Evolutionary conservation across 2,329 filamentous ascomycete species (phyloP).

Genomic region (Paramyrothecium roridum): DNA sequence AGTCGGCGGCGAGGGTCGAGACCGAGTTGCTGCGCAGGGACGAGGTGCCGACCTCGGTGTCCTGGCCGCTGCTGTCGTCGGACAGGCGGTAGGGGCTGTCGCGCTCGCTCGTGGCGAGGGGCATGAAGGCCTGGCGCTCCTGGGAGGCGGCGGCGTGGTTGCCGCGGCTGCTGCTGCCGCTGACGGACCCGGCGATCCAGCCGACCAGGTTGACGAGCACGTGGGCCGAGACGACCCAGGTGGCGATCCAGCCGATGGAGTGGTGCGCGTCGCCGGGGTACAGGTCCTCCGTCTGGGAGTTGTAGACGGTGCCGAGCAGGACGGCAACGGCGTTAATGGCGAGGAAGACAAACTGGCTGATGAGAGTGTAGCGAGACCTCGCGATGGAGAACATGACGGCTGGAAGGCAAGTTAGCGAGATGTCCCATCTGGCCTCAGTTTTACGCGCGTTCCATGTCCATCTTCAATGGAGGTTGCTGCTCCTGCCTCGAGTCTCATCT

Average conservation of each 20-base stretch:
- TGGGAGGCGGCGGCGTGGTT: slow-evolving; percentile 15
- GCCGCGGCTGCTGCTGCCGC: neutral
- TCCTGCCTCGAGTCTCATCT: too few species aligned
- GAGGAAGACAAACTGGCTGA: slow-evolving; percentile 66
- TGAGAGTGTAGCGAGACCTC: slow-evolving; percentile 70
- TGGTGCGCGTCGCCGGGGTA: slow-evolving; percentile 88
- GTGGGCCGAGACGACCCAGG: slow-evolving; percentile 69
- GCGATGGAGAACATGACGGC: slow-evolving; percentile 84
- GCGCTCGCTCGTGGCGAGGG: slow-evolving; percentile 55
- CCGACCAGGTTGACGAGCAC: slow-evolving; percentile 65
- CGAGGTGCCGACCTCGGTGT: slow-evolving; percentile 64
- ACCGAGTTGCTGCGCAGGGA: slow-evolving; percentile 58
- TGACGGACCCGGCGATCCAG: slow-evolving; percentile 41
- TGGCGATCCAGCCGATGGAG: slow-evolving; percentile 82
- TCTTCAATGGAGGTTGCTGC: neutral
- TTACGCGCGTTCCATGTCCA: too few species aligned
- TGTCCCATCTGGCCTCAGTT: too few species aligned
- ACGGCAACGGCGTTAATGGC: slow-evolving; percentile 61
- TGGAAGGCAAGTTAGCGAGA: slow-evolving; percentile 27
- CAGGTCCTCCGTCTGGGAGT: slow-evolving; percentile 76
- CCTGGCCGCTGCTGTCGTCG: slow-evolving; percentile 69
- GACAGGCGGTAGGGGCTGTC: slow-evolving; percentile 53
- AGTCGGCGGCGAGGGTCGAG: slow-evolving; percentile 50
- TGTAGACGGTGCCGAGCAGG: slow-evolving; percentile 68
- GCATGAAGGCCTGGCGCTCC: slow-evolving; percentile 59